Base-by-base conservation (phyloP, 2,329 filamentous ascomycete species). In the Trichoderma guizhouense region DNA sequence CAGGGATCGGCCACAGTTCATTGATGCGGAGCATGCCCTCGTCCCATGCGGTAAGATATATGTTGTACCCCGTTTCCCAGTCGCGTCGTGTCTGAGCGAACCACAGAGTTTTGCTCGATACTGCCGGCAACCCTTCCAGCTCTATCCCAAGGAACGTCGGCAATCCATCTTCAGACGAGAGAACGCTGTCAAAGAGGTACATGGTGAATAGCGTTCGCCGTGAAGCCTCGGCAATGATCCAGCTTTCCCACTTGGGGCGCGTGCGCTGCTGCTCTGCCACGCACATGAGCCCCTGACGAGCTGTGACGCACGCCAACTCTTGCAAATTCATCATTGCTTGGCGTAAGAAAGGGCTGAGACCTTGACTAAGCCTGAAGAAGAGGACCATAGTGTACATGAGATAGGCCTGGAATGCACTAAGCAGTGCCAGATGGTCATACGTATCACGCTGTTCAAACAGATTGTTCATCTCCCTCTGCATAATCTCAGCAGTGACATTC, bases 211-310 rank as follows among this genome's bases (percentile, higher is more conserved):
- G 72, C 0, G 85, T 84, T 5, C 88, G 82, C 3, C 87, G 81
- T 72, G 88, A 89, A 0, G 87, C 81, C 57, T 87, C 85, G 0
- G 83, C 83, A 0, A 86, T 76, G 5, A 88, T 83, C 87, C 87
- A 89, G 1, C 81, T 79, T 71, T 87, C 86, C 87, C 87, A 88
- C 7, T 69, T 77, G 0, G 87, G 87, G 3, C 82, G 81, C 0
- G 76, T 72, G 0, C 77, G 77, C 2, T 78, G 71, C 15, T 79
- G 75, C 69, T 88, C 86, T 1, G 82, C 82, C 0, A 73, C 47
- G 60, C 84, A 87, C 9, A 83, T 76, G 2, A 88, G 81, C 0
- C 86, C 86, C 39, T 77, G 76, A 3, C 77, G 78, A 8, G 80
- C 78, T 7, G 79, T 79, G 1, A 77, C 75, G 70, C 81, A 84